phyloP scores from a whole-genome alignment of 768 basidiomycete species.

The Hysterangium stoloniferum region DNA sequence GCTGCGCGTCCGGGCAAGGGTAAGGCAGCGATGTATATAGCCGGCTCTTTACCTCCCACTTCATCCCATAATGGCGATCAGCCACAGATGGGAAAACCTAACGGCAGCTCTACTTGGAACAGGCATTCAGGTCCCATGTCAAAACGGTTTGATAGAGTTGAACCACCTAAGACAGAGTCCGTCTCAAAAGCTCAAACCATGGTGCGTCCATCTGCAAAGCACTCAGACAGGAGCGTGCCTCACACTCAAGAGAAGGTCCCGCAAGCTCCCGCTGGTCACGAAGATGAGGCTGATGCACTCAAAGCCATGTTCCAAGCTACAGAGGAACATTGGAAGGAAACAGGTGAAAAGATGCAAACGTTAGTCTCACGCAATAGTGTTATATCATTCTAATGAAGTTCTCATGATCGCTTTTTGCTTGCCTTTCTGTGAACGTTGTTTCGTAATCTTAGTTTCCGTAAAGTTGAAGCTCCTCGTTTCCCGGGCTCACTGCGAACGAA shows the following conservation, averaged over 20 bases:
- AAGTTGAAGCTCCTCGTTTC: constrained; percentile 11
- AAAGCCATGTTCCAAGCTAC: constrained; percentile 97
- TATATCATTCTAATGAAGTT: constrained; percentile 44
- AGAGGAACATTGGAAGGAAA: constrained; percentile 94
- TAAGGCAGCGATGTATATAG: constrained; percentile 69
- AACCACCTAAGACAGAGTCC: constrained; percentile 48
- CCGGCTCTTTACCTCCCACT: constrained; percentile 27
- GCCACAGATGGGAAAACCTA: constrained; percentile 8
- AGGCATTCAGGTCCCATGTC: constrained; percentile 63
- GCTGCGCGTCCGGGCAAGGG: constrained; percentile 75
- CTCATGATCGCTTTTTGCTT: constrained; percentile 61
- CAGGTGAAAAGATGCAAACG: constrained; percentile 99
- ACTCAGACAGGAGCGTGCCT: background rate
- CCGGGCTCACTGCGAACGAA: constrained; percentile 10
- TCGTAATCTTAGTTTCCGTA: constrained; percentile 38
- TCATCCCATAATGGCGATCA: constrained; percentile 11
- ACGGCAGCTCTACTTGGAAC: constrained; percentile 42
- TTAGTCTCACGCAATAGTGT: constrained; percentile 64
- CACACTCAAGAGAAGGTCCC: constrained; percentile 10
- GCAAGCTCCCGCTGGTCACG: constrained; percentile 27
- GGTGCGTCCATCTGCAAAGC: constrained; percentile 14
- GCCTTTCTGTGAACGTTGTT: constrained; percentile 26
- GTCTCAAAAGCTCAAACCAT: constrained; percentile 9
- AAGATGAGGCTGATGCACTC: constrained; percentile 92
- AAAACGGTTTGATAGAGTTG: constrained; percentile 71